Conservation (phyloP, 2,329 filamentous ascomycete genomes). For the Eutypa lata region DNA sequence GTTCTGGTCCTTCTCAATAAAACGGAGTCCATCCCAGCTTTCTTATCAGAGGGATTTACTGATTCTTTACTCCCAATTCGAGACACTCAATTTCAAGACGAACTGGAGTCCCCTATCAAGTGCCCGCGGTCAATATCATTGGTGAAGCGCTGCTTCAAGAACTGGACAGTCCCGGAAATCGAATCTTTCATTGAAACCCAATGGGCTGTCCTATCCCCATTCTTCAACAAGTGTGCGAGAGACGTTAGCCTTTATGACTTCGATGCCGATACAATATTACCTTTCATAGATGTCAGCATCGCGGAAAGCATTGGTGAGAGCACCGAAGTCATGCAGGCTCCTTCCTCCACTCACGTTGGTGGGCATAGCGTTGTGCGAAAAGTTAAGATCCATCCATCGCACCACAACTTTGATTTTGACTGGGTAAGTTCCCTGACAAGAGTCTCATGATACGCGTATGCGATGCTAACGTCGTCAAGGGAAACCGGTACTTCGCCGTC, state of each 20-base stretch:
- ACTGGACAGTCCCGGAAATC: slow-evolving; percentile 5
- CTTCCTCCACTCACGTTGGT: no score
- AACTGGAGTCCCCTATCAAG: no score
- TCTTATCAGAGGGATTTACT: slow-evolving; percentile 6
- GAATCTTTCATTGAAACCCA: slow-evolving; percentile 6
- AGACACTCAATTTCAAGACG: neutral
- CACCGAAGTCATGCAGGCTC: no score
- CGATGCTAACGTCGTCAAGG: neutral
- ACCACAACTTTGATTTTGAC: slow-evolving; percentile 3
- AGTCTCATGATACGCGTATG: neutral
- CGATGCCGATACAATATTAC: slow-evolving; percentile 1
- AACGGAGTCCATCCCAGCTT: slow-evolving; percentile 3
- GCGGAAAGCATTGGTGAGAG: neutral
- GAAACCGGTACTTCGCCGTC: slow-evolving; percentile 6
- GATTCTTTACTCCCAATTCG: slow-evolving; percentile 9
- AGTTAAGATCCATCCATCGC: slow-evolving; percentile 8
- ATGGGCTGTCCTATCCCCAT: slow-evolving; percentile 9
- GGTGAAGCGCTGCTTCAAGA: slow-evolving; percentile 4
- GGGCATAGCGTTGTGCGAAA: slow-evolving; percentile 6
- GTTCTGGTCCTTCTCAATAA: slow-evolving; percentile 7
- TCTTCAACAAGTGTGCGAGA: neutral
- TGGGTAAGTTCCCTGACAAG: slow-evolving; percentile 6
- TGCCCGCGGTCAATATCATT: neutral
- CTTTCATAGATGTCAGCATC: neutral
- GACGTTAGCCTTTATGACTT: slow-evolving; percentile 8